These are phyloP conservation scores for Stemphylium beticola DNA, from an alignment of 2,329 filamentous ascomycete genomes.

Conservation along the genomic window DNA sequence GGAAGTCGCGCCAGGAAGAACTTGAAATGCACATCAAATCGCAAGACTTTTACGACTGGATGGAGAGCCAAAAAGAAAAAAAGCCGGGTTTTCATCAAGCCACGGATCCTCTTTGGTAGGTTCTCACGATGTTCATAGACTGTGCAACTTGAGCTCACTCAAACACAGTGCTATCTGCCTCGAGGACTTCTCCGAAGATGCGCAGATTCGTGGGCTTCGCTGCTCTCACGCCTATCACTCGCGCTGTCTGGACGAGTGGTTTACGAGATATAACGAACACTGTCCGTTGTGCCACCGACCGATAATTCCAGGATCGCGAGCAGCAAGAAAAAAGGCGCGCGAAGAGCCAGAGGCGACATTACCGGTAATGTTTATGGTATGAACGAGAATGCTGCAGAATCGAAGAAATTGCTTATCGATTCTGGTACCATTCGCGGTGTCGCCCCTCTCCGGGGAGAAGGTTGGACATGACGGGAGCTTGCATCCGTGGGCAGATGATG, in stretches of 20 bases:
- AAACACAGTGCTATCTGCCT: constrained; percentile 45
- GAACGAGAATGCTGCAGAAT: constrained; percentile 2
- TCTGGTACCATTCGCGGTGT: too few species aligned
- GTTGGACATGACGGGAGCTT: neutral
- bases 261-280: constrained; percentile 44
- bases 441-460: too few species aligned
- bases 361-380: constrained; percentile 36
- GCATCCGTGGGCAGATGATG: neutral
- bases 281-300: constrained; percentile 48
- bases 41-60: constrained; percentile 45
- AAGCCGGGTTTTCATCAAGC: constrained; percentile 21
- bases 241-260: constrained; percentile 48
- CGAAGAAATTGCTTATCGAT: too few species aligned
- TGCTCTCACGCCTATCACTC: constrained; percentile 49
- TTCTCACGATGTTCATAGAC: neutral
- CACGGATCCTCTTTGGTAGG: constrained; percentile 36
- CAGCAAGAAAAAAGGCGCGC: constrained; percentile 9
- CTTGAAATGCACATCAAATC: constrained; percentile 41
- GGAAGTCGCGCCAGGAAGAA: constrained; percentile 37
- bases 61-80: constrained; percentile 30
- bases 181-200: constrained; percentile 41
- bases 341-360: constrained; percentile 16
- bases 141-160: constrained; percentile 7
- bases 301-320: constrained; percentile 39
- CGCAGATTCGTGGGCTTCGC: constrained; percentile 43